phyloP scores from a whole-genome alignment of 2,329 filamentous ascomycete species.

The Botryotinia convoluta region DNA sequence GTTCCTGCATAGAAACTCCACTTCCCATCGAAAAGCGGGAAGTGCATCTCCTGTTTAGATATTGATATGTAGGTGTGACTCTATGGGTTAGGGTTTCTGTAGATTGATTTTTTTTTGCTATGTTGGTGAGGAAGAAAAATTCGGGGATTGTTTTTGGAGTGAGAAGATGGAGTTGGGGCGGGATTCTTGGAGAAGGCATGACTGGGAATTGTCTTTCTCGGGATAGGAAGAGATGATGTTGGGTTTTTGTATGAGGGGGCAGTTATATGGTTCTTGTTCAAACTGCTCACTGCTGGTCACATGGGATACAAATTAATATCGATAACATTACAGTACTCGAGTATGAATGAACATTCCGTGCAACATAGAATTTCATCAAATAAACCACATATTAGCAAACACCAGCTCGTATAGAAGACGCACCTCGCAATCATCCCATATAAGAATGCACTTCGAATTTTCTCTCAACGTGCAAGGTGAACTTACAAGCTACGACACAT shows the following conservation, averaged over 20 bases:
- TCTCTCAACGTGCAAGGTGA: neutral
- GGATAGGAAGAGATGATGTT: neutral
- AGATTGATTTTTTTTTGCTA: neutral
- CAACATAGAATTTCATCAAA: neutral
- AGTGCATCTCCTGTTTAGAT: neutral
- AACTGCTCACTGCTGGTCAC: neutral
- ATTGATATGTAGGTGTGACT: neutral
- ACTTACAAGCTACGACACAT: neutral
- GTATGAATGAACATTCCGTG: neutral
- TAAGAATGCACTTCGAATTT: neutral
- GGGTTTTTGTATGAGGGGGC: neutral
- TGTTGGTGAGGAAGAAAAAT: neutral
- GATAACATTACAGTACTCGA: neutral
- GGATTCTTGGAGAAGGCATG: neutral
- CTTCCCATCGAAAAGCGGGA: neutral
- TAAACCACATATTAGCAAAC: too few relatives aligned
- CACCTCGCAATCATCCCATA: neutral
- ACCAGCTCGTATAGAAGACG: neutral
- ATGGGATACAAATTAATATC: neutral
- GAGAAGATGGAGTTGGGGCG: neutral
- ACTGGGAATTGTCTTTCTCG: neutral
- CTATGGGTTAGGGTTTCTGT: neutral
- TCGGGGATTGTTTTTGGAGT: neutral
- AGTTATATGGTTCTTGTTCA: neutral
- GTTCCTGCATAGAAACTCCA: neutral